Base-by-base conservation (phyloP, 1,284 basidiomycete genomes). In the Salmacisia buchloeana region DNA sequence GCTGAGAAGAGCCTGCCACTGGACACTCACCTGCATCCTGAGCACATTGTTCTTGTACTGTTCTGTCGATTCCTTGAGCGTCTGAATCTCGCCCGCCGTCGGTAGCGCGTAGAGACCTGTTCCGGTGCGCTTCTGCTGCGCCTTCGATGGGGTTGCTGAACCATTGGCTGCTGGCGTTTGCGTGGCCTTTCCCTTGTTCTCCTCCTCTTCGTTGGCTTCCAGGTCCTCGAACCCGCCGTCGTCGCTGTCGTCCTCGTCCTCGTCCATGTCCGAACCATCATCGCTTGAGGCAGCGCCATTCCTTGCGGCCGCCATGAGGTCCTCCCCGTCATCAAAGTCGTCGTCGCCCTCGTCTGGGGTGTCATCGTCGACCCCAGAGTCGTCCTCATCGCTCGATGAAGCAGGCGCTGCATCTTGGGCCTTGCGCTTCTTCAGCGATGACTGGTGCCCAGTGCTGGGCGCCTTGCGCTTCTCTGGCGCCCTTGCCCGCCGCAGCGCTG, bases 11-110 rank as follows among this genome's bases (percentile, higher is more conserved):
- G 45, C 7, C 18, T 6, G n/a, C 23, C 21, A 15, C 57, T 49
- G 29, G 18, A 12, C 18, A 72, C 82, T 41, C 60, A 88, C 89
- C 83, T 92, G 88, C 7, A 92, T 83, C 77, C 91, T 92, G 82
- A 96, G 91, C 1, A 91, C 85, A 61, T 85, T 89, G 0, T 91
- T 93, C 72, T 86, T 84, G 77, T 89, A 91, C 18, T 96, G 83
- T 64, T 92, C 88, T 29, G 86, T 83, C 6, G 91, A 86, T 76
- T 91, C 86, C 76, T 88, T 89, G 66, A 92, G 87, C 5, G 82
- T 82, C 64, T 88, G 85, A 56, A 94, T 83, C 79, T 94, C 91
- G 65, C 88, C 80, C 23, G 81, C 75, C 0, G 84, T 84, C 0
- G 83, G 82, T 0, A 83, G 78, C 38, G 82, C 79, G 74, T 83